Percentiles rank a stretch among this genome's conserved stretches.
Evolutionary conservation across 2,329 filamentous ascomycete genomes (phyloP).

Genomic region (Phialophora macrospora): DNA sequence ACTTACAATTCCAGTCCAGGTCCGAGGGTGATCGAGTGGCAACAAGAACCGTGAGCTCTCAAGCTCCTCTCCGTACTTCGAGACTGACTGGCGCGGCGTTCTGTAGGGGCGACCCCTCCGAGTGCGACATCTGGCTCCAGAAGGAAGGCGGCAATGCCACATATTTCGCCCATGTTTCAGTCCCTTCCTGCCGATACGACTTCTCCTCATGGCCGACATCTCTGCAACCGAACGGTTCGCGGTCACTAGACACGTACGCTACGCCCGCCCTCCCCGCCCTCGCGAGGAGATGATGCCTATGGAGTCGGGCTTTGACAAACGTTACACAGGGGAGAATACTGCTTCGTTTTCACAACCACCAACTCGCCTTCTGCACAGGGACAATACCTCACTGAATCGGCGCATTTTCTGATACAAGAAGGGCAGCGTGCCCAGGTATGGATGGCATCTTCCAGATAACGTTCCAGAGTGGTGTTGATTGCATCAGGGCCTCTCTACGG

Average conservation of each 20-base stretch:
- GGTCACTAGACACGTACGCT: constrained; percentile 5
- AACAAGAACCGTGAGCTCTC: constrained; percentile 3
- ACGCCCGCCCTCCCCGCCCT: neutral
- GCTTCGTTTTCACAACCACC: constrained; percentile 7
- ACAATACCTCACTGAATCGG: constrained; percentile 1
- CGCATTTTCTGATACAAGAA: constrained; percentile 8
- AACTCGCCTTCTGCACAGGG: neutral
- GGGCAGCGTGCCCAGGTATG: constrained; percentile 1
- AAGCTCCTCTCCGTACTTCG: neutral
- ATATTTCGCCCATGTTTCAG: constrained; percentile 5
- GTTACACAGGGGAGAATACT: constrained; percentile 8
- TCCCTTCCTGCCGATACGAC: constrained; percentile 1
- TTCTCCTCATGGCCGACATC: constrained; percentile 7
- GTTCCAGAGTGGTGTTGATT: neutral
- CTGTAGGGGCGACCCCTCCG: constrained; percentile 6
- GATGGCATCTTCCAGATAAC: neutral
- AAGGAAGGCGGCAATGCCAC: constrained; percentile 10
- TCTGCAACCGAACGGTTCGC: neutral
- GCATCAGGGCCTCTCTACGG: neutral
- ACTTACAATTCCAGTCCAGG: constrained; percentile 3
- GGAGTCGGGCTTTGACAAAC: neutral
- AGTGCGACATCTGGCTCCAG: constrained; percentile 15
- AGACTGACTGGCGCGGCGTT: neutral
- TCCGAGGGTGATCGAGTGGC: neutral
- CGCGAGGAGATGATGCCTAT: neutral